Conservation (phyloP, 768 basidiomycete species). For the Postia placenta region DNA sequence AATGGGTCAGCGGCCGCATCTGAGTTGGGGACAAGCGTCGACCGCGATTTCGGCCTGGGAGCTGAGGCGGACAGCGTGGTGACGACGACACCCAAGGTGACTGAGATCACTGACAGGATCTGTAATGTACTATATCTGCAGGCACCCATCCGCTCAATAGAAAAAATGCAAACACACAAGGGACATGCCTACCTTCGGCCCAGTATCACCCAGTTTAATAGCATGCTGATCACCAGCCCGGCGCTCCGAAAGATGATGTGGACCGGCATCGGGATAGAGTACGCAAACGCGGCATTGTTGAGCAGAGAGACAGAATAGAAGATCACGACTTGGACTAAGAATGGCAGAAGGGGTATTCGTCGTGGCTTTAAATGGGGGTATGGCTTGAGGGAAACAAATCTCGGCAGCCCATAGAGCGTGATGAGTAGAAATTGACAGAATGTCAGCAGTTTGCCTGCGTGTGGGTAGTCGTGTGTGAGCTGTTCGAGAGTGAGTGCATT, state of each 20-base stretch:
- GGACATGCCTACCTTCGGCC: slow-evolving; percentile 48
- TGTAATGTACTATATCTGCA: slow-evolving; percentile 49
- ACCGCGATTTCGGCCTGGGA: slow-evolving; percentile 15
- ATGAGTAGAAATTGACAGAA: slow-evolving; percentile 81
- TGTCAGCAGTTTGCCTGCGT: slow-evolving; percentile 79
- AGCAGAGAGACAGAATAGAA: slow-evolving; percentile 76
- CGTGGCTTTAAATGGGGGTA: slow-evolving; percentile 52
- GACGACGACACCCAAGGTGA: slow-evolving; percentile 71
- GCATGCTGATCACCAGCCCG: slow-evolving; percentile 78
- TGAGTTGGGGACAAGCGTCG: slow-evolving; percentile 1
- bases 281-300: slow-evolving; percentile 90
- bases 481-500: slow-evolving; percentile 78
- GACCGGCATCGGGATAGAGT: slow-evolving; percentile 81
- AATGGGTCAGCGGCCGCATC: slow-evolving; percentile 16
- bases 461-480: slow-evolving; percentile 59
- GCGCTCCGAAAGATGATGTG: slow-evolving; percentile 94
- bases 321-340: slow-evolving; percentile 74
- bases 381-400: slow-evolving; percentile 38
- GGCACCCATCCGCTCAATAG: no score
- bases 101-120: slow-evolving; percentile 68
- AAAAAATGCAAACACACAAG: not conserved
- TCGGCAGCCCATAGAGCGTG: slow-evolving; percentile 66
- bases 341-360: slow-evolving; percentile 64
- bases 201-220: slow-evolving; percentile 65
- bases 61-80: slow-evolving; percentile 76